Evolutionary conservation across 345 rosid genomes (phyloP).

Genomic region (Boechera divaricarpa): DNA sequence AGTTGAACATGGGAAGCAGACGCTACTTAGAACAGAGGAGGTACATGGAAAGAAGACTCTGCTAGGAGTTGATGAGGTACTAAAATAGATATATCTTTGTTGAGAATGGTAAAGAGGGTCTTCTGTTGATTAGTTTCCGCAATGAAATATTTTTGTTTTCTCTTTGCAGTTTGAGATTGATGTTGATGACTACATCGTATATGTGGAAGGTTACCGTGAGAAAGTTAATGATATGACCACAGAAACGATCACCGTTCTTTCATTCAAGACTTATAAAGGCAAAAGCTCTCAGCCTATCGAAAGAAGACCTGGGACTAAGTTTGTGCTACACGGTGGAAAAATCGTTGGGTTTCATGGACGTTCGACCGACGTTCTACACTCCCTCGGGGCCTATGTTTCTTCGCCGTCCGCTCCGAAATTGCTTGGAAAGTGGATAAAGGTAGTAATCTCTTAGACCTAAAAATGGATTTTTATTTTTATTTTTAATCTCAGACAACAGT

Average conservation of each 20-base stretch:
- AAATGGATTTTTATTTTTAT: background rate
- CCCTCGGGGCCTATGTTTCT: conserved; percentile 35
- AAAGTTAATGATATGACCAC: background rate
- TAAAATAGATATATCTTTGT: background rate
- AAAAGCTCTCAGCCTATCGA: conserved; percentile 10
- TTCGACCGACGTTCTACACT: conserved; percentile 23
- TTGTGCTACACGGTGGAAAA: conserved; percentile 41
- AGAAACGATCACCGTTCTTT: conserved; percentile 23
- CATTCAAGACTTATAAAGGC: conserved; percentile 33
- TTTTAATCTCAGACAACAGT: background rate
- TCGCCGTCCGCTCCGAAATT: conserved; percentile 3
- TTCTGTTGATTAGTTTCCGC: background rate
- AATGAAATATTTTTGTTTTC: background rate
- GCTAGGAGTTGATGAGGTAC: conserved; percentile 26
- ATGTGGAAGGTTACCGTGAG: conserved; percentile 35
- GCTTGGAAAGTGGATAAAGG: conserved; percentile 39
- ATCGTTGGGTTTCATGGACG: conserved; percentile 46
- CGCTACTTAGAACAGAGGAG: too few relatives aligned
- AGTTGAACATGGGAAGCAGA: too few relatives aligned
- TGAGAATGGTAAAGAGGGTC: background rate
- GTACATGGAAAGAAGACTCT: conserved; percentile 24
- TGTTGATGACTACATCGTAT: conserved; percentile 38
- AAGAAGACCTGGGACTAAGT: conserved; percentile 1
- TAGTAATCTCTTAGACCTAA: background rate
- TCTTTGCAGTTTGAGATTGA: conserved; percentile 39